A percentile compares a stretch with the other conserved stretches of the same genome.
phyloP scores from a whole-genome alignment of 208 protist species.

The Leishmania amazonensis region DNA sequence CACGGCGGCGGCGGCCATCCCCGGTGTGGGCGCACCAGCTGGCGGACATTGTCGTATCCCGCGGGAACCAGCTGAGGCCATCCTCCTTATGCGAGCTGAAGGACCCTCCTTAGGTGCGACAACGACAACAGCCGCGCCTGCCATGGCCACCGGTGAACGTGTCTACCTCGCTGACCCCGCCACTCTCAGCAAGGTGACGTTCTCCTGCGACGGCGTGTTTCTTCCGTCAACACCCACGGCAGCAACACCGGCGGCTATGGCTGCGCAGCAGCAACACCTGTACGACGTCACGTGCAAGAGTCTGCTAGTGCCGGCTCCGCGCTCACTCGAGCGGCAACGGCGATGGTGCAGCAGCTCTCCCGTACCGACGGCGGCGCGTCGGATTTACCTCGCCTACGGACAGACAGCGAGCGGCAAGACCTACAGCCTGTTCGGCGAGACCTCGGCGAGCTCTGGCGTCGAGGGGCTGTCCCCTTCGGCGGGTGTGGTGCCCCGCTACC shows the following conservation, averaged over 20 bases:
- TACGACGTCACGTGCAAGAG: slow-evolving; percentile 24
- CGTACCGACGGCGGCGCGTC: slow-evolving; percentile 3
- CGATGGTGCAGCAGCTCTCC: neutral
- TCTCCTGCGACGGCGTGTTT: slow-evolving; percentile 45
- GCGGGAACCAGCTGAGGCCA: neutral
- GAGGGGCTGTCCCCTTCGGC: slow-evolving; percentile 11
- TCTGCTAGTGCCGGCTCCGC: slow-evolving; percentile 10
- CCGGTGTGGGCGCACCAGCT: neutral
- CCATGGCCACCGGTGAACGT: neutral
- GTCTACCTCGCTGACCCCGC: slow-evolving; percentile 39
- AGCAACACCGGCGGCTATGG: slow-evolving; percentile 26
- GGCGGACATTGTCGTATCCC: neutral
- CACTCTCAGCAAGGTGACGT: slow-evolving; percentile 37
- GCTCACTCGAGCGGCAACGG: neutral
- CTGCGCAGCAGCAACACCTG: slow-evolving; percentile 11
- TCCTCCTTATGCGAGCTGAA: slow-evolving; percentile 21
- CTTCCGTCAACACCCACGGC: slow-evolving; percentile 18
- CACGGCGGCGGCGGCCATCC: neutral
- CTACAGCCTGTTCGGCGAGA: slow-evolving; percentile 74
- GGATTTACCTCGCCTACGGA: slow-evolving; percentile 76
- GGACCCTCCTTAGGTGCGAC: neutral
- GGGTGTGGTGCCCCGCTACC: slow-evolving; percentile 64
- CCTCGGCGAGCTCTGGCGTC: neutral
- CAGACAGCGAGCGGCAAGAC: slow-evolving; percentile 88
- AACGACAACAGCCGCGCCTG: neutral